A percentile compares a stretch with the other conserved stretches of the same genome.
Evolutionary conservation across 78 protist species (phyloP).

Genomic region (Dictyostelium capitatum): DNA sequence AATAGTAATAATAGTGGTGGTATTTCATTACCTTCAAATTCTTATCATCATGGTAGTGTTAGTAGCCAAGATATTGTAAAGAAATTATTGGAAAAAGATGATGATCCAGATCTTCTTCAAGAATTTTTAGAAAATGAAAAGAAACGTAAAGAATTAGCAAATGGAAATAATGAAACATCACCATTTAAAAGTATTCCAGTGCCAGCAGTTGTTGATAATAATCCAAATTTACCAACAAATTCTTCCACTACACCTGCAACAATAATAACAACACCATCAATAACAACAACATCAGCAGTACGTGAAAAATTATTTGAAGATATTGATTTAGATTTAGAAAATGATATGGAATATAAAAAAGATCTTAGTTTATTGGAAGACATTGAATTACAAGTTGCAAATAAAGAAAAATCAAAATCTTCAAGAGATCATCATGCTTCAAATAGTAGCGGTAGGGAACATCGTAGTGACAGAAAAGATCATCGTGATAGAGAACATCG

Average conservation of each 20-base stretch:
- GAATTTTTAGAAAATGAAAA: constrained; percentile 24
- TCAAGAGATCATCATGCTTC: background rate
- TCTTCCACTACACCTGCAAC: background rate
- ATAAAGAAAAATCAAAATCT: background rate
- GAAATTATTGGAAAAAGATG: background rate
- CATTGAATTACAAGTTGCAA: background rate
- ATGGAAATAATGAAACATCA: background rate
- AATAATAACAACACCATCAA: too few relatives aligned
- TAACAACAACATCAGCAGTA: background rate
- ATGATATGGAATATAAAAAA: constrained; percentile 34
- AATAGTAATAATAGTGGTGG: background rate
- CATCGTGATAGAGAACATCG: constrained; percentile 11
- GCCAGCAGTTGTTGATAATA: background rate
- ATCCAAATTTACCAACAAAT: background rate
- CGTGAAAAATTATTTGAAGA: background rate
- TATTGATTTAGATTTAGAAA: constrained; percentile 21
- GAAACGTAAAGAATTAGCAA: constrained; percentile 6
- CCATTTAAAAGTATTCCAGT: background rate
- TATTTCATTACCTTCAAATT: background rate
- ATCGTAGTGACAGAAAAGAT: background rate
- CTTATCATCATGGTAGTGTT: constrained; percentile 1
- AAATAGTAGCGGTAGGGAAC: background rate
- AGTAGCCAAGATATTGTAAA: constrained; percentile 10
- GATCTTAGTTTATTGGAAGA: constrained; percentile 28
- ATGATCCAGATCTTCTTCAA: constrained; percentile 36